Evolutionary conservation across 768 basidiomycete genomes (phyloP), one percentile per base, ranked within the genome.

Genomic region (Royoungia palumana): DNA sequence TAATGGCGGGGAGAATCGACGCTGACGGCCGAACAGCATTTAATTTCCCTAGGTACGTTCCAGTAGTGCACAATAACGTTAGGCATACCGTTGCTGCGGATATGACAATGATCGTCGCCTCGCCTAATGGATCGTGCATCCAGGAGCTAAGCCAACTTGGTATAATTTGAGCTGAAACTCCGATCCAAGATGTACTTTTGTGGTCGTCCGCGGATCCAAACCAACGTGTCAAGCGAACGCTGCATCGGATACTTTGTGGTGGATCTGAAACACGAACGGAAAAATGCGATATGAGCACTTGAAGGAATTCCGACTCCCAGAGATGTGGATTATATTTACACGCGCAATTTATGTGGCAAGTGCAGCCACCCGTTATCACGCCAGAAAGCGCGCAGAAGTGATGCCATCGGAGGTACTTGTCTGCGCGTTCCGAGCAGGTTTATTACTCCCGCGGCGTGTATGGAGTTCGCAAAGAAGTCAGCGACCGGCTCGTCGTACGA

Each of bases 381-480:
- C 44, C 7, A 13, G 40, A 36, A 32, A 21, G 22, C 24, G 44
- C 28, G 24, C 48, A 37, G 46, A 11, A 50, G 14, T 41, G 57
- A 46, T 36, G 25, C 39, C 41, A 37, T 41, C 54, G 56, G 55
- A 35, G 35, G 44, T 37, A 35, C 41, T 52, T 8, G 19, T 17
- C 30, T 35, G 12, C 14, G 48, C 44, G 49, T 51, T 47, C 50
- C 55, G 44, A 17, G 49, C 49, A 54, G 51, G 1, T 52, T 47
- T 60, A 63, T 53, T 56, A 54, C 54, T 32, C 43, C 62, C 62
- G 62, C 63, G 63, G 62, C 62, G 60, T 57, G 45, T 30, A 41
- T 43, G 35, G 50, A 41, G 60, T 60, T 35, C 25, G 41, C 51
- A 59, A 45, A 54, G 63, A 59, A 59, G 39, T 41, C n/a, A 12